Evolutionary conservation across 2,329 filamentous ascomycete species (phyloP).

Genomic region (Aspergillus nomiae): DNA sequence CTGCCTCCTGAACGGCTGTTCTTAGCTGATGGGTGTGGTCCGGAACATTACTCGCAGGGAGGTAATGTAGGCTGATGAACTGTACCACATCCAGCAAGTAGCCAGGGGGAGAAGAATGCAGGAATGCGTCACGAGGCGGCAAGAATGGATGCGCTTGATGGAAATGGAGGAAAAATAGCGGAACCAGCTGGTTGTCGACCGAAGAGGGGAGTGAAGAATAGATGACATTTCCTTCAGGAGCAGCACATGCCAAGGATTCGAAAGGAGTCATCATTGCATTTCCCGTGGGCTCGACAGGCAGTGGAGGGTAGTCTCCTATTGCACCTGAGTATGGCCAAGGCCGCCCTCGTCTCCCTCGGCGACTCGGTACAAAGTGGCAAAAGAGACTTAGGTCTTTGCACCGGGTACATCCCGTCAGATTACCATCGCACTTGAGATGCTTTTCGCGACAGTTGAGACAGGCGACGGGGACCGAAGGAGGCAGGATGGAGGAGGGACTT

Average conservation of each 20-base stretch:
- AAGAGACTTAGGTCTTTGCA: conserved; percentile 6
- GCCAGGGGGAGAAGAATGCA: conserved; percentile 1
- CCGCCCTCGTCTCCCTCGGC: conserved; percentile 5
- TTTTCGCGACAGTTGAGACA: conserved; percentile 9
- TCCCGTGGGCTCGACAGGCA: neutral
- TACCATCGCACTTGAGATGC: conserved; percentile 13
- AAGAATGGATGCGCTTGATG: conserved; percentile 13
- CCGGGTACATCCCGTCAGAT: conserved; percentile 5
- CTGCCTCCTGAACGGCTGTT: neutral
- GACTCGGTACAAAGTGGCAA: conserved; percentile 9
- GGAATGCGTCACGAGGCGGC: conserved; percentile 1
- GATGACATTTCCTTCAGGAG: neutral
- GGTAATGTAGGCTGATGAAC: conserved; percentile 9
- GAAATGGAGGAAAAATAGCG: conserved; percentile 11
- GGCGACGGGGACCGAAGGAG: conserved; percentile 2
- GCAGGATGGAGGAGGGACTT: neutral
- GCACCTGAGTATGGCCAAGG: neutral
- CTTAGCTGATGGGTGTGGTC: neutral
- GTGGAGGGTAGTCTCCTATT: neutral
- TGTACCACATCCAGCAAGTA: conserved; percentile 9
- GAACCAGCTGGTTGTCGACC: neutral
- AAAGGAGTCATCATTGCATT: neutral
- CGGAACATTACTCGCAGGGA: neutral
- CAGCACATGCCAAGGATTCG: neutral
- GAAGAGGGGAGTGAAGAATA: too few species aligned